Conservation (phyloP, 352 stramenopile genomes). For the Pythium aristosporum region DNA sequence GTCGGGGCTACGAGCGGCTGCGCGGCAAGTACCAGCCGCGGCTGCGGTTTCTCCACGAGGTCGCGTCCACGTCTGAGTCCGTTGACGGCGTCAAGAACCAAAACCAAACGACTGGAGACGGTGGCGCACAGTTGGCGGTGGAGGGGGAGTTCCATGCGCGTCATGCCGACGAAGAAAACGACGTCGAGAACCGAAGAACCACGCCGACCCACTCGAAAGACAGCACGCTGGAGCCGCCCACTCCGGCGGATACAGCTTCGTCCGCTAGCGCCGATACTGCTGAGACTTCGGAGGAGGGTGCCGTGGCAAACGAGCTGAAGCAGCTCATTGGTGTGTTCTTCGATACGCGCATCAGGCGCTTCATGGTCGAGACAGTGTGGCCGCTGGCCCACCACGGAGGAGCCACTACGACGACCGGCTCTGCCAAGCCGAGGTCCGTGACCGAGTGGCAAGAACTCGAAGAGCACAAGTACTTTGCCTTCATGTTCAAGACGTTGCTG, state of each 20-base stretch:
- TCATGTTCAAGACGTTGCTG: slow-evolving; percentile 43
- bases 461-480: slow-evolving; percentile 44
- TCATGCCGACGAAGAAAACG: slow-evolving; percentile 14
- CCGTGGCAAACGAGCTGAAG: slow-evolving; percentile 9
- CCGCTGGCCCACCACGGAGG: slow-evolving; percentile 44
- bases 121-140: not conserved
- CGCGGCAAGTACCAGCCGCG: slow-evolving; percentile 36
- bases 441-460: slow-evolving; percentile 42
- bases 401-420: not conserved
- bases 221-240: not conserved
- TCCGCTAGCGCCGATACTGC: not conserved
- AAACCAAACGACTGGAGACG: not conserved
- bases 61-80: not conserved
- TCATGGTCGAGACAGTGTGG: slow-evolving; percentile 50
- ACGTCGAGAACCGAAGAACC: not conserved
- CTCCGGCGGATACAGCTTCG: not conserved
- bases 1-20: slow-evolving; percentile 23
- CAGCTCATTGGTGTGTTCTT: slow-evolving; percentile 39
- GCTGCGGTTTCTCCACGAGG: slow-evolving; percentile 27
- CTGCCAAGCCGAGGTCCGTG: slow-evolving; percentile 14
- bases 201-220: not conserved
- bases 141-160: not conserved
- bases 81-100: not conserved
- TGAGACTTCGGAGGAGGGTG: not conserved
- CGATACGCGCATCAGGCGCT: slow-evolving; percentile 34